Base-by-base conservation (phyloP, 306 rosid genomes). In the Dalbergia oliveri region DNA sequence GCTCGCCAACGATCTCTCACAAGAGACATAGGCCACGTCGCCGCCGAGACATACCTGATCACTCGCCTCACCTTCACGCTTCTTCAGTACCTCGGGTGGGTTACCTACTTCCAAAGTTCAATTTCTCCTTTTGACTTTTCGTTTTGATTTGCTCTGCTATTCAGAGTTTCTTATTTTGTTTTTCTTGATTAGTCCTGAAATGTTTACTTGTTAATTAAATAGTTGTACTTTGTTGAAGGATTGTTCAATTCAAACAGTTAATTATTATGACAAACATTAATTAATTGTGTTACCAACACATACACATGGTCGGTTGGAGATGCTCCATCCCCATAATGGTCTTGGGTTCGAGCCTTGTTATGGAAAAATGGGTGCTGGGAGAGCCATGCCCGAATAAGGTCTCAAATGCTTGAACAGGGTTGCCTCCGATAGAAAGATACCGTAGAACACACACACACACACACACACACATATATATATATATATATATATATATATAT, bases 21-120 rank as follows among this genome's bases (percentile, higher is more conserved):
- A 3, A 37, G 56, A 16, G 72, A 75, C 26, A 64, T 92, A 21
- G 86, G 84, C 18, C 97, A 86, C 69, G 93, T 94, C 5, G 98
- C 98, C 11, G 80, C 93, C 1, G 97, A 92, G 79, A 91, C 97
- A 5, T 87, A 87, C 87, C 63, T 94, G 81, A n/a, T 94, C 56
- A 91, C 95, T 79, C 80, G 89, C 3, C 89, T 94, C 76, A 62
- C 86, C 78, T 83, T 94, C 89, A 92, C 89, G 64, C 98, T 94
- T 63, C 97, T 94, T 53, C 91, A 64, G 26, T 94, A 84, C 82
- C 94, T 94, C 82, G 98, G 98, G 98, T 92, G 41, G 41, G 41
- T 4, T 26, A 79, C 61, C 33, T 26, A 5, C 2, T 49, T 34
- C 51, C 4, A 33, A 56, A 35, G 21, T 5, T 45, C 16, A 9